Base-by-base conservation (phyloP, 257 asterid genomes). In the Lithospermum erythrorhizon region DNA sequence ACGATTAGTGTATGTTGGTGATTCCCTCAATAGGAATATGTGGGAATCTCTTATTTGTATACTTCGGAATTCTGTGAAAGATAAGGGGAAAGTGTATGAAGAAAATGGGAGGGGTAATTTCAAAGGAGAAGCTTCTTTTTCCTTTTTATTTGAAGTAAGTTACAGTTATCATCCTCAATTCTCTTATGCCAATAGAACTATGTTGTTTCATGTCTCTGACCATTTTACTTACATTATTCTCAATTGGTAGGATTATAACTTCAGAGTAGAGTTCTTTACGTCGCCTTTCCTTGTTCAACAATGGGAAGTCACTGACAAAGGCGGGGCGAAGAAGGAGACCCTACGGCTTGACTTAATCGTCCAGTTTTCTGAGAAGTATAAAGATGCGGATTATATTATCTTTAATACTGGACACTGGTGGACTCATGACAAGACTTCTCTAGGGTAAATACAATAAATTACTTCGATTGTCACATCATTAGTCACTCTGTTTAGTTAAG, bases 381-480 rank as follows among this genome's bases (percentile, higher is more conserved):
- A 69, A 62, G 59, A 63, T 4, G 93, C 93, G 2, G 95, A 83
- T 23, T 23, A 83, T 22, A 60, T 86, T 25, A 76, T 86, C 69
- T 86, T 81, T 80, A 86, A 86, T 78, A 86, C 95, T 0, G 91
- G 95, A 19, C 95, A 86, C 53, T 86, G 93, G 95, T 86, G 95
- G 95, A 86, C 91, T 70, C 93, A 83, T 64, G 91, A 86, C 49
- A 86, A 86, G 65, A 86, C 95, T 65, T 83, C 95, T 13, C 56
- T 53, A 68, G 95, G 95, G 95, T 83, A 77, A 61, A 63, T 15
- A 14, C 21, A 19, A 0, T 30, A 52, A 41, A 62, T 17, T 48
- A 30, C 9, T 51, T 13, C 7, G 27, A 59, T 23, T 49, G 18
- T 30, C 20, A 48, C n/a, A 10, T 25, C 17, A 53, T 62, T 11